Percentiles rank a stretch among this genome's conserved stretches.
Conservation (phyloP, 805 yeast species). For the Wickerhamomyces strasburgensis region DNA sequence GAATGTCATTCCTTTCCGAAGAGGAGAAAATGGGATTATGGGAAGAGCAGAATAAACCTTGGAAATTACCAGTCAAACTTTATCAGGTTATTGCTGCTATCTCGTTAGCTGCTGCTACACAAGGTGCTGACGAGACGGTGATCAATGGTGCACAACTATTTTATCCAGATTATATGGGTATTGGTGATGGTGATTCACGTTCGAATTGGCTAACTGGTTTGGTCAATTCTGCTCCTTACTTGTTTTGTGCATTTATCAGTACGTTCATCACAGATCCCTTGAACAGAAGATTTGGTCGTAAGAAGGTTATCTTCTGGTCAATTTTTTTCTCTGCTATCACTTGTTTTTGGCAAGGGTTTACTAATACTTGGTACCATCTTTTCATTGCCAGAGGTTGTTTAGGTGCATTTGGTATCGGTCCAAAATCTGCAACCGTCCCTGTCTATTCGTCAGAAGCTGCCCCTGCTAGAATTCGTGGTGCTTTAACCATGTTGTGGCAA, state of each 20-base stretch:
- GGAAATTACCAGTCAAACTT: constrained; percentile 40
- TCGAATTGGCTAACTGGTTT: constrained; percentile 58
- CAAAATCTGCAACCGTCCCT: constrained; percentile 72
- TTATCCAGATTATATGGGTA: constrained; percentile 52
- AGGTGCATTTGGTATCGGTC: constrained; percentile 64
- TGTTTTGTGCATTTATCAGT: constrained; percentile 54
- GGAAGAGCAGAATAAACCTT: constrained; percentile 41
- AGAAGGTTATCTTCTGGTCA: constrained; percentile 60
- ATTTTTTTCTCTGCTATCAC: constrained; percentile 55
- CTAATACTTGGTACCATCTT: constrained; percentile 58
- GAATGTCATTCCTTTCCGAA: constrained; percentile 50
- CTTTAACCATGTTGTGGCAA: constrained; percentile 72
- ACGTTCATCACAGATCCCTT: constrained; percentile 62
- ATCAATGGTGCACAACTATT: constrained; percentile 67
- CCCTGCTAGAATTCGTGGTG: constrained; percentile 59
- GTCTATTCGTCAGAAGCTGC: constrained; percentile 68
- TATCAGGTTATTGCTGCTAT: constrained; percentile 55
- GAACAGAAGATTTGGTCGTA: constrained; percentile 55
- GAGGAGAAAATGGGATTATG: constrained; percentile 49
- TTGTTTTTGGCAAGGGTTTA: constrained; percentile 67
- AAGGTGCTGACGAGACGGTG: constrained; percentile 77
- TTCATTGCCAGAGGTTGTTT: constrained; percentile 60
- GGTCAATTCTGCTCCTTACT: constrained; percentile 65
- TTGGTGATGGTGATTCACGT: constrained; percentile 40
- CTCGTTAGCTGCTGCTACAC: constrained; percentile 76